A percentile compares a stretch with the other conserved stretches of the same genome.
phyloP scores from a whole-genome alignment of 805 yeast genomes.

The Blastobotrys americana region DNA sequence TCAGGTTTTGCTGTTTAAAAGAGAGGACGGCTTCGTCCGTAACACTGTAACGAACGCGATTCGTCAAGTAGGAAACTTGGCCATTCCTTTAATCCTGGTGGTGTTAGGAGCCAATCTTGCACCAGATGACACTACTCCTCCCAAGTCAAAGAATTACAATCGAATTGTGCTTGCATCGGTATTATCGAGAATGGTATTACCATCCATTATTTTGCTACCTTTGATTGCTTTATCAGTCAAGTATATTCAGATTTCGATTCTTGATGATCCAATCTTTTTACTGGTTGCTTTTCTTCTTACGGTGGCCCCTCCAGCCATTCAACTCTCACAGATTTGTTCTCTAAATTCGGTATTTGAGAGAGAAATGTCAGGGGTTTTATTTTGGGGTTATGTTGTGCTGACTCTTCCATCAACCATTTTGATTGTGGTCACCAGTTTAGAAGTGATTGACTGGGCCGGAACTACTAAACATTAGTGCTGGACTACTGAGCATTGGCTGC shows the following conservation, averaged over 20 bases:
- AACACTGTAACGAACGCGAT: slow-evolving; percentile 48
- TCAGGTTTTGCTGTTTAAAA: slow-evolving; percentile 39
- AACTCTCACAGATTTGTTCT: slow-evolving; percentile 58
- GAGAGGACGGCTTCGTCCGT: slow-evolving; percentile 38
- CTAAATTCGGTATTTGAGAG: slow-evolving; percentile 51
- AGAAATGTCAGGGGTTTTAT: slow-evolving; percentile 59
- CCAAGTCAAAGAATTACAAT: slow-evolving; percentile 33
- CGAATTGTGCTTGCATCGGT: slow-evolving; percentile 47
- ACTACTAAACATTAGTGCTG: slow-evolving; percentile 11
- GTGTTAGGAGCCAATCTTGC: slow-evolving; percentile 56
- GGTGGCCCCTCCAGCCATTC: slow-evolving; percentile 62
- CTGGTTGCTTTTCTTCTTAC: slow-evolving; percentile 53
- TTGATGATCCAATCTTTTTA: slow-evolving; percentile 53
- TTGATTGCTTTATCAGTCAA: slow-evolving; percentile 46
- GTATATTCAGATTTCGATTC: slow-evolving; percentile 40
- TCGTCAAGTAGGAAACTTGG: slow-evolving; percentile 47
- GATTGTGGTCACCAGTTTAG: slow-evolving; percentile 47
- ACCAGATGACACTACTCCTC: slow-evolving; percentile 44
- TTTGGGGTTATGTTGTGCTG: slow-evolving; percentile 59
- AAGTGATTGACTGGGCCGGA: slow-evolving; percentile 49
- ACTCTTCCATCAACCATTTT: slow-evolving; percentile 53
- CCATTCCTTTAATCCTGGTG: slow-evolving; percentile 54
- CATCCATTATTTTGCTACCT: slow-evolving; percentile 48
- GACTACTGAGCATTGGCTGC: slow-evolving; percentile 1
- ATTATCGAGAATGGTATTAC: slow-evolving; percentile 54